A percentile compares a stretch with the other conserved stretches of the same genome.
These are phyloP conservation scores for Allium fistulosum DNA, from an alignment of 106 monocot genomes.

Conservation along the genomic window DNA sequence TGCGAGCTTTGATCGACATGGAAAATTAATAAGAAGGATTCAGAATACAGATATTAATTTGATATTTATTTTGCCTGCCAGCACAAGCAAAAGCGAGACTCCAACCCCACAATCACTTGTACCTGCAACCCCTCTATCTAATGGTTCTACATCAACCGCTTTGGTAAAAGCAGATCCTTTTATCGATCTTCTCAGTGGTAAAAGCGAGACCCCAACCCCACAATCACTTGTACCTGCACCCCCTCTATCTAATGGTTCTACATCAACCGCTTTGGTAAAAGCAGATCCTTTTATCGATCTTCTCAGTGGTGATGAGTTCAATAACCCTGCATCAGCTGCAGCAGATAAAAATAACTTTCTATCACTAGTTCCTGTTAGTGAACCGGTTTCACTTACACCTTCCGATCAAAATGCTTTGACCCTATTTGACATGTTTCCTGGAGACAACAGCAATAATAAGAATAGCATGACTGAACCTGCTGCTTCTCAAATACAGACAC, in stretches of 20 bases:
- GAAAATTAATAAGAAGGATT: too few species aligned
- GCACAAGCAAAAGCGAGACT: slow-evolving; percentile 22
- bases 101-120: slow-evolving; percentile 44
- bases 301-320: slow-evolving; percentile 47
- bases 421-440: slow-evolving; percentile 77
- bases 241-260: slow-evolving; percentile 33
- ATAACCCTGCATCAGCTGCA: slow-evolving; percentile 23
- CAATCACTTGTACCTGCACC: slow-evolving; percentile 48
- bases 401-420: slow-evolving; percentile 71
- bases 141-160: slow-evolving; percentile 29
- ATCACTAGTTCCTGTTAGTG: slow-evolving; percentile 63
- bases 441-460: slow-evolving; percentile 26
- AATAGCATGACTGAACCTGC: slow-evolving; percentile 19
- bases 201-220: slow-evolving; percentile 32
- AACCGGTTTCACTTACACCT: slow-evolving; percentile 32
- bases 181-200: slow-evolving; percentile 58
- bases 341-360: slow-evolving; percentile 22
- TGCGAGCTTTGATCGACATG: background rate
- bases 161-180: slow-evolving; percentile 35
- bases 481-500: slow-evolving; percentile 17
- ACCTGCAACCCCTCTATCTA: slow-evolving; percentile 43
- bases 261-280: slow-evolving; percentile 31
- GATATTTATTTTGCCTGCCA: slow-evolving; percentile 8
- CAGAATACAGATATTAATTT: background rate
- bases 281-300: slow-evolving; percentile 51